These are phyloP conservation scores for Takashimella koratensis DNA, from an alignment of 1,284 basidiomycete genomes.

Conservation along the genomic window DNA sequence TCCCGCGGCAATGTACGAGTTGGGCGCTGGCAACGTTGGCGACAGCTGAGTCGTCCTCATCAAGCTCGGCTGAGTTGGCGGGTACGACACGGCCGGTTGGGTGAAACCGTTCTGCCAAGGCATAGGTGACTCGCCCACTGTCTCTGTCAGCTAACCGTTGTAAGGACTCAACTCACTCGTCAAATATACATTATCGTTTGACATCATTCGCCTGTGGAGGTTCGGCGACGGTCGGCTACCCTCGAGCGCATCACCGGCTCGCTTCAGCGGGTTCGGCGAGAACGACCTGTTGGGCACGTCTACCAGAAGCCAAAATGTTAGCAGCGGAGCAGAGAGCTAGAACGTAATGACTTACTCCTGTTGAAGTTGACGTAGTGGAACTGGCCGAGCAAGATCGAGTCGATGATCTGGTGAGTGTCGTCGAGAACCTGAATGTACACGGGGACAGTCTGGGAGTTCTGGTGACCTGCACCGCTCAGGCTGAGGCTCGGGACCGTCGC, in stretches of 20 bases:
- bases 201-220: not conserved
- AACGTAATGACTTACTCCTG: not conserved
- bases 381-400: conserved; percentile 27
- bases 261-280: not conserved
- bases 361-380: conserved; percentile 26
- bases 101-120: not conserved
- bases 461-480: conserved; percentile 16
- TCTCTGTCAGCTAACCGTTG: not conserved
- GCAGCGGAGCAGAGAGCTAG: too few relatives aligned
- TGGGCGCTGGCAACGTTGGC: conserved; percentile 16
- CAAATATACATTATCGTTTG: not conserved
- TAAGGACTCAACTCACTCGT: not conserved
- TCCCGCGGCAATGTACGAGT: conserved; percentile 19
- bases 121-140: not conserved
- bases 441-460: conserved; percentile 14
- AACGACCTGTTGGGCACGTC: not conserved
- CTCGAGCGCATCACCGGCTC: not conserved
- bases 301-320: too few relatives aligned
- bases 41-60: conserved; percentile 42
- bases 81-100: not conserved
- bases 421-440: conserved; percentile 35
- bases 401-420: conserved; percentile 25
- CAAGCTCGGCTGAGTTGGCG: conserved; percentile 36
- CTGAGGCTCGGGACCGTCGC: conserved; percentile 30
- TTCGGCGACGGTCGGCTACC: not conserved